A percentile compares a stretch with the other conserved stretches of the same genome.
These are phyloP conservation scores for Corchorus capsularis DNA, from an alignment of 345 rosid genomes.

Conservation along the genomic window DNA sequence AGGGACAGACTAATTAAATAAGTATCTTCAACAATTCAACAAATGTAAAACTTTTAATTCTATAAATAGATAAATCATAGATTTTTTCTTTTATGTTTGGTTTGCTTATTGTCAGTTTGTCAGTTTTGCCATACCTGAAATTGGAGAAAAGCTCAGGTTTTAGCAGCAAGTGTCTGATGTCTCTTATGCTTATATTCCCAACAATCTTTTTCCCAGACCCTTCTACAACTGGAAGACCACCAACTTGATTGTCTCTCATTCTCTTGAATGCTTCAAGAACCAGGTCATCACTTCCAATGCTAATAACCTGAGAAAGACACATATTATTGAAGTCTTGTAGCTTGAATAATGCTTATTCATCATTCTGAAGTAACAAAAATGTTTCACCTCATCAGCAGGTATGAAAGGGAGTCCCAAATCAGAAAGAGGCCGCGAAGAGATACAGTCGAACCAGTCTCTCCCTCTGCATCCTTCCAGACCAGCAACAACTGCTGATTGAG, in stretches of 20 bases:
- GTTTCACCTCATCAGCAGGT: slow-evolving; percentile 58
- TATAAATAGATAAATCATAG: not conserved
- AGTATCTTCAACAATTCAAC: not conserved
- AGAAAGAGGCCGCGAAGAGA: slow-evolving; percentile 57
- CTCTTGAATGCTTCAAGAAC: slow-evolving; percentile 82
- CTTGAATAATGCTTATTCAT: not conserved
- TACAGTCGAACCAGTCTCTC: slow-evolving; percentile 90
- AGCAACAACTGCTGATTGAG: slow-evolving; percentile 80
- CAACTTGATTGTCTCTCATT: slow-evolving; percentile 74
- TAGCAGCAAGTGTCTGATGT: slow-evolving; percentile 71
- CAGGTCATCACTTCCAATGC: slow-evolving; percentile 57
- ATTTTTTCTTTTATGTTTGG: not conserved
- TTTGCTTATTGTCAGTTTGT: not conserved
- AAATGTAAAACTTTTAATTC: not conserved
- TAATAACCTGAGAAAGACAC: slow-evolving; percentile 50
- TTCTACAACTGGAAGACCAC: slow-evolving; percentile 79
- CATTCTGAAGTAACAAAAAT: not conserved
- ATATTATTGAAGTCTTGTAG: not conserved
- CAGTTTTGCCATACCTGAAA: slow-evolving; percentile 57
- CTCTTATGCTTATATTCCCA: slow-evolving; percentile 53
- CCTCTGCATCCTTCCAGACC: slow-evolving; percentile 85
- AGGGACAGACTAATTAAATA: slow-evolving; percentile 11
- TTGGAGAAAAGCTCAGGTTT: slow-evolving; percentile 75
- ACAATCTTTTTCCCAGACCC: slow-evolving; percentile 37
- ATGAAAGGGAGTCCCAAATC: slow-evolving; percentile 89